Percentiles rank a stretch among this genome's conserved stretches.
phyloP scores from a whole-genome alignment of 768 basidiomycete species.

The Mycena filopes region DNA sequence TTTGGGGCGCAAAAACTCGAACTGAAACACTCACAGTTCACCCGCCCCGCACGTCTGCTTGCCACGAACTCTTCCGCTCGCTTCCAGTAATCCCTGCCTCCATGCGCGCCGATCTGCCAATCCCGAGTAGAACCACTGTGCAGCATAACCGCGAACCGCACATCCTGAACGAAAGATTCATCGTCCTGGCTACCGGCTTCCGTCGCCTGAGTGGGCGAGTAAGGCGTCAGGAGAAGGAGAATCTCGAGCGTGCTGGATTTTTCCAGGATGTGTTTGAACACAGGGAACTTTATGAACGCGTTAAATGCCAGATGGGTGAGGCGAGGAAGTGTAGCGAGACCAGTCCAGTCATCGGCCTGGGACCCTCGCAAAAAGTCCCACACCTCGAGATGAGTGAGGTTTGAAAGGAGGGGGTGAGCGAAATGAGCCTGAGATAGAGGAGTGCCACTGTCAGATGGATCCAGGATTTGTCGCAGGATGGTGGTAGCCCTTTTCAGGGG shows the following conservation, averaged over 20 bases:
- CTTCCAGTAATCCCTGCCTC: neutral
- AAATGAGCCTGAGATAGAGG: neutral
- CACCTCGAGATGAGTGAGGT: neutral
- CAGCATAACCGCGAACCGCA: neutral
- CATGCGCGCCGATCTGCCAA: neutral
- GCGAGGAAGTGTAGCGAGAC: neutral
- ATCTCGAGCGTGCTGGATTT: neutral
- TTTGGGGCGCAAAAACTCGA: too few species aligned
- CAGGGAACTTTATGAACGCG: neutral
- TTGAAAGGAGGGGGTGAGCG: neutral
- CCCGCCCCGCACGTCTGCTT: too few species aligned
- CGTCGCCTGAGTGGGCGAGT: neutral
- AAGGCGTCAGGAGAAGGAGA: neutral
- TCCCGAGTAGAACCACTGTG: neutral
- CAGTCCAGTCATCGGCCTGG: neutral
- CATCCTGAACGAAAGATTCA: neutral
- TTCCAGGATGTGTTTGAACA: neutral
- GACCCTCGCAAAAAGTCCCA: neutral
- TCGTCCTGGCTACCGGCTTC: neutral
- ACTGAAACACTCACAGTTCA: too few species aligned
- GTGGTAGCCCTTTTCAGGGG: too few species aligned
- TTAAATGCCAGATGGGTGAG: neutral
- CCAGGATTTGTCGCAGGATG: too few species aligned
- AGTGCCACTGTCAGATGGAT: too few species aligned
- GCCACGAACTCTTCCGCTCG: constrained; percentile 5